A percentile compares a stretch with the other conserved stretches of the same genome.
Conservation (phyloP, 2,329 filamentous ascomycete genomes). For the Aspergillus intermedius region DNA sequence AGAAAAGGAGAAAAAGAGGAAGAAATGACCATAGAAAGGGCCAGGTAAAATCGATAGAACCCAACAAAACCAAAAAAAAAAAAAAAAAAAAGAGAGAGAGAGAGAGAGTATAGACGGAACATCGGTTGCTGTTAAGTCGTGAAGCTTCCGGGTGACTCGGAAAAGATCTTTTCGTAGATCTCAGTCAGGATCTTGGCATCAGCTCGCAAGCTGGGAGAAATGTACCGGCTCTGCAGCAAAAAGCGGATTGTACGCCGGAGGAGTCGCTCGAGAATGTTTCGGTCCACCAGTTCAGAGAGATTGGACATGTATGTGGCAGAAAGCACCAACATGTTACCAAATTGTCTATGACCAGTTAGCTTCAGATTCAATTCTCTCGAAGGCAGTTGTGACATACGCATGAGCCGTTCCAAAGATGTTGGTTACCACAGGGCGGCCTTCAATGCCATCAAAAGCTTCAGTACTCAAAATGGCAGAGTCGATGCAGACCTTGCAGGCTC, state of each 20-base stretch:
- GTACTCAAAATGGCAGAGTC: slow-evolving; percentile 78
- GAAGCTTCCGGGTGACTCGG: slow-evolving; percentile 19
- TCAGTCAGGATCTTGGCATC: slow-evolving; percentile 67
- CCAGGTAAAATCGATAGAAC: neutral
- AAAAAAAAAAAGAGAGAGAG: slow-evolving; percentile 1
- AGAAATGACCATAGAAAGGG: neutral
- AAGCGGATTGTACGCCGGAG: slow-evolving; percentile 71
- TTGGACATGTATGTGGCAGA: slow-evolving; percentile 69
- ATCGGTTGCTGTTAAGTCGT: slow-evolving; percentile 1
- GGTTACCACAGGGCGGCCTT: slow-evolving; percentile 71
- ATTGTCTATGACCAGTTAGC: slow-evolving; percentile 60
- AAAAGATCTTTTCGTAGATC: slow-evolving; percentile 41
- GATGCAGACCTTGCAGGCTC: slow-evolving; percentile 57
- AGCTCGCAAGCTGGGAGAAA: slow-evolving; percentile 65
- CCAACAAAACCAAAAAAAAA: neutral
- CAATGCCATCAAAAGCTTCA: slow-evolving; percentile 64
- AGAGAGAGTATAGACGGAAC: slow-evolving; percentile 2
- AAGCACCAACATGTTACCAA: slow-evolving; percentile 89
- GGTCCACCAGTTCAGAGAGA: slow-evolving; percentile 54
- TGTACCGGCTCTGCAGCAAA: slow-evolving; percentile 61
- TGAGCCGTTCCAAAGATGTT: slow-evolving; percentile 94
- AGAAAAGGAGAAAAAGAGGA: neutral
- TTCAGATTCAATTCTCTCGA: too few relatives aligned
- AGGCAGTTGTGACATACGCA: slow-evolving; percentile 60
- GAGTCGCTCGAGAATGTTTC: slow-evolving; percentile 51